A percentile compares a stretch with the other conserved stretches of the same genome.
Conservation (phyloP, 352 stramenopile species). For the Phytophthora pluvialis region DNA sequence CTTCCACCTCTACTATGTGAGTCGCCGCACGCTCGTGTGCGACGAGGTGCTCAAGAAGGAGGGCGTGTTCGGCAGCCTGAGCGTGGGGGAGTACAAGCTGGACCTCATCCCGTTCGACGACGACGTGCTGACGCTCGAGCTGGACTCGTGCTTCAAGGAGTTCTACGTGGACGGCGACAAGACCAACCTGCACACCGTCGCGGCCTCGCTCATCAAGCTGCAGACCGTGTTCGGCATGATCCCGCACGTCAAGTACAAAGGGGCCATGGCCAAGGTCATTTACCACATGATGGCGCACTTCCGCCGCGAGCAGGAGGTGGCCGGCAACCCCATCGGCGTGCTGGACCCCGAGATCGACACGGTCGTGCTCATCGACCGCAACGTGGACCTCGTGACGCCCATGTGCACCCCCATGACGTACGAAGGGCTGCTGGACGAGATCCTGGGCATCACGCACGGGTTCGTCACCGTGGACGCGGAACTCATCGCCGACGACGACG, state of each 20-base stretch:
- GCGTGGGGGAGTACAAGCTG: slow-evolving; percentile 91
- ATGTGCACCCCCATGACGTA: slow-evolving; percentile 97
- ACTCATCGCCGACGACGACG: slow-evolving; percentile 78
- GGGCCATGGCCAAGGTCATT: slow-evolving; percentile 90
- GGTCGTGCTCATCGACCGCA: slow-evolving; percentile 95
- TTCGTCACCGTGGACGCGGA: slow-evolving; percentile 84
- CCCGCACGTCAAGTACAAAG: slow-evolving; percentile 95
- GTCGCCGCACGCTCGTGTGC: slow-evolving; percentile 90
- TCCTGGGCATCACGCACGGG: slow-evolving; percentile 95
- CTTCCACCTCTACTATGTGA: slow-evolving; percentile 92
- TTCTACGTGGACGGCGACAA: slow-evolving; percentile 92
- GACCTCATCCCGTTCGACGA: slow-evolving; percentile 96
- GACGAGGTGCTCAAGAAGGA: slow-evolving; percentile 93
- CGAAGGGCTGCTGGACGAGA: slow-evolving; percentile 96
- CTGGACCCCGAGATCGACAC: slow-evolving; percentile 93
- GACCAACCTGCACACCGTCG: slow-evolving; percentile 87
- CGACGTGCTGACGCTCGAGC: slow-evolving; percentile 95
- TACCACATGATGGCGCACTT: slow-evolving; percentile 93
- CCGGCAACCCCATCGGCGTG: slow-evolving; percentile 76
- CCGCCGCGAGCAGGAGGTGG: slow-evolving; percentile 91
- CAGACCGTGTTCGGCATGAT: slow-evolving; percentile 94
- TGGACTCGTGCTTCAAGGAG: slow-evolving; percentile 86
- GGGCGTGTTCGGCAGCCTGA: slow-evolving; percentile 85
- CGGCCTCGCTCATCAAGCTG: slow-evolving; percentile 92
- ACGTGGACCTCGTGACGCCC: slow-evolving; percentile 95